Evolutionary conservation across 371 early-diverging fungal genomes (phyloP), one percentile per base, ranked within the genome.

Genomic region (Haplosporangium sp.): DNA sequence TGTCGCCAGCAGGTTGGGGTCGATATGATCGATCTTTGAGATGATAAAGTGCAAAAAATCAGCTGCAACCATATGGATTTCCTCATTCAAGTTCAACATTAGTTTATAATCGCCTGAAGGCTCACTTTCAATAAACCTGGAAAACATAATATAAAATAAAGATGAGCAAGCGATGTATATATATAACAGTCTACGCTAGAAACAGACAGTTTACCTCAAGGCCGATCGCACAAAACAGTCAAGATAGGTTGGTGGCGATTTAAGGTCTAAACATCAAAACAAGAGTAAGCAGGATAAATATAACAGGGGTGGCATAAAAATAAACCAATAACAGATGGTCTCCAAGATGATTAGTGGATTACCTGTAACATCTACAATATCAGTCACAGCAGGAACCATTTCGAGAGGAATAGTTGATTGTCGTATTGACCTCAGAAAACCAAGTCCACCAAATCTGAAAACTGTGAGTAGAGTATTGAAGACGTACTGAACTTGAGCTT

Each of bases 401-500:
- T 76, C 78, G 19, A 53, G 53, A 5, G 78, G 74, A 56, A 83
- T 77, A 20, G 59, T 57, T 8, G 86, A 71, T 6, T 74, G 72
- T 69, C 86, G 84, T 39, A 91, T 67, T 27, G 88, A 85, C 47
- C 89, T 87, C 52, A 94, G 64, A 20, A 92, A 88, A 19, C 85
- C 85, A 11, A 84, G 61, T 0, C 90, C 88, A 17, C 91, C 92
- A 72, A 91, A 90, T 0, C 84, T 75, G 61, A 90, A 76, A 0
- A 94, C 75, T 0, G 85, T 83, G 9, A 84, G 62, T 35, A 94
- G 68, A 0, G 89, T 88, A 13, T 87, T 85, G 67, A 93, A 87
- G 52, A 91, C 87, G 63, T 94, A 93, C 52, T 91, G 87, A 9
- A 92, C 85, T 59, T 90, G 89, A 1, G 88, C 92, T 57, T 87